Conservation (phyloP, 371 early-diverging fungal species). For the Entomophthora muscae region DNA sequence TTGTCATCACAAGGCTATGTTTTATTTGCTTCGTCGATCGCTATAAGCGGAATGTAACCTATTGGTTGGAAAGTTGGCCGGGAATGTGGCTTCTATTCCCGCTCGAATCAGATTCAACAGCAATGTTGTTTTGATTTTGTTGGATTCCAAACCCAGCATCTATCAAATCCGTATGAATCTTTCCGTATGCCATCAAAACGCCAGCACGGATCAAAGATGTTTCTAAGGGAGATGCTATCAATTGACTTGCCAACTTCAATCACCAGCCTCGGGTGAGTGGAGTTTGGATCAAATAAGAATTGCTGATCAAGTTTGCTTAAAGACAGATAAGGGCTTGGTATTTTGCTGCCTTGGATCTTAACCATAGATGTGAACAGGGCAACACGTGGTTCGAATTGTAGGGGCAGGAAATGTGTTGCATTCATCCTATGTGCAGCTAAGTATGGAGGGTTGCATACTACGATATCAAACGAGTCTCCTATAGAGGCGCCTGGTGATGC, state of each 20-base stretch:
- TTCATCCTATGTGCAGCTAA: not conserved
- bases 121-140: no score
- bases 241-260: not conserved
- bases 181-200: not conserved
- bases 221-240: not conserved
- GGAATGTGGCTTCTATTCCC: no score
- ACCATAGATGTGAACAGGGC: not conserved
- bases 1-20: no score
- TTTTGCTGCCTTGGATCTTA: not conserved
- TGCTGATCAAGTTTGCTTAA: not conserved
- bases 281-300: not conserved
- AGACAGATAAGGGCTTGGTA: not conserved
- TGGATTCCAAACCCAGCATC: not conserved
- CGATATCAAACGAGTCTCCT: not conserved
- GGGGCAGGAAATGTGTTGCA: not conserved
- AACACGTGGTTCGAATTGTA: not conserved
- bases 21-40: no score
- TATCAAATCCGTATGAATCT: not conserved
- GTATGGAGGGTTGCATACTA: slow-evolving; percentile 1
- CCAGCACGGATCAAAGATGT: not conserved
- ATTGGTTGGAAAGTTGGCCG: no score
- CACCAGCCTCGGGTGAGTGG: not conserved
- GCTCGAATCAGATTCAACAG: no score
- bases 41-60: no score
- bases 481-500: no score